Percentiles rank a stretch among this genome's conserved stretches.
Evolutionary conservation across 805 yeast species (phyloP).

Genomic region (Torulaspora microellipsoides): DNA sequence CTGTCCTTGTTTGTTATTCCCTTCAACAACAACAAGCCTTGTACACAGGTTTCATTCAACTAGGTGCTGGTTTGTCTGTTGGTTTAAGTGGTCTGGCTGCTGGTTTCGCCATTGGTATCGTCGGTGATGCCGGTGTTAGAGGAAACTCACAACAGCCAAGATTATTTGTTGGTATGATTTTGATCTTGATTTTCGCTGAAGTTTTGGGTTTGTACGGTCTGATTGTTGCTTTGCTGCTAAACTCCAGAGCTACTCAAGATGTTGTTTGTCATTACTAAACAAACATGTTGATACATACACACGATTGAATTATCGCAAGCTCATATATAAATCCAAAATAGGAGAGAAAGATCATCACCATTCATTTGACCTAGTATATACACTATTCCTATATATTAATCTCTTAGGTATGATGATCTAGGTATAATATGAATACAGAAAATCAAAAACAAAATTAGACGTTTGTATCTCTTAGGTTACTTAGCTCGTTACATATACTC

Average conservation of each 20-base stretch:
- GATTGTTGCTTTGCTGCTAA: slow-evolving; percentile 94
- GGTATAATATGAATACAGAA: slow-evolving; percentile 1
- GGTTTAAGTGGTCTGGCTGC: slow-evolving; percentile 98
- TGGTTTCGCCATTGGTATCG: slow-evolving; percentile 98
- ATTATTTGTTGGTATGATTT: slow-evolving; percentile 96
- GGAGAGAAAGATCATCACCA: slow-evolving; percentile 1
- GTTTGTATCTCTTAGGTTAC: no score
- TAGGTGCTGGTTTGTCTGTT: slow-evolving; percentile 97
- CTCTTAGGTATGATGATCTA: neutral
- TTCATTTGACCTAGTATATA: slow-evolving; percentile 1
- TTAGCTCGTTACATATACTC: slow-evolving; percentile 24
- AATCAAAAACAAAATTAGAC: no score
- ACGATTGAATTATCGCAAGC: neutral
- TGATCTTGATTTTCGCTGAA: slow-evolving; percentile 97
- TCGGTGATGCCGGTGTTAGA: slow-evolving; percentile 99
- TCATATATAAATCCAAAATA: slow-evolving; percentile 5
- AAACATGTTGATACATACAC: neutral
- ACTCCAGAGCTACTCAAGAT: slow-evolving; percentile 95
- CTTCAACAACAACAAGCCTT: slow-evolving; percentile 87
- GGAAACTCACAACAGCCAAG: slow-evolving; percentile 98
- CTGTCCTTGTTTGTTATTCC: slow-evolving; percentile 88
- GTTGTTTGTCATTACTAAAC: slow-evolving; percentile 56
- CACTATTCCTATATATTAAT: neutral
- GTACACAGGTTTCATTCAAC: slow-evolving; percentile 95
- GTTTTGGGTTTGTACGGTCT: slow-evolving; percentile 97